These are phyloP conservation scores for Erodium moschatum DNA, from an alignment of 441 rosid genomes.

Conservation along the genomic window DNA sequence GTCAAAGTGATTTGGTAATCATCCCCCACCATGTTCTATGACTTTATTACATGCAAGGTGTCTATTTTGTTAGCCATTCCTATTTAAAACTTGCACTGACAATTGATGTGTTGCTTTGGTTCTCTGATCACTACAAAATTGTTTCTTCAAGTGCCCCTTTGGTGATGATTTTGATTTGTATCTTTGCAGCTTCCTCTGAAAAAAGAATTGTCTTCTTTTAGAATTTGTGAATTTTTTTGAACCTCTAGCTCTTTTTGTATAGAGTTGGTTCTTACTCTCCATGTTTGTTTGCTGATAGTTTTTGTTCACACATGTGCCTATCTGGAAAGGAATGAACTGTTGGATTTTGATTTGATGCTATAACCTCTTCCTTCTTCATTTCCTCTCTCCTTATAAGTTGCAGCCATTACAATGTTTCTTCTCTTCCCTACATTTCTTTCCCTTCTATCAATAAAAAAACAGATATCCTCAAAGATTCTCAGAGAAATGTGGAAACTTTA, in stretches of 20 bases:
- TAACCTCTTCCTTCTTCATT: constrained; percentile 8
- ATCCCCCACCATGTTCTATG: neutral
- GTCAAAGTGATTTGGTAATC: neutral
- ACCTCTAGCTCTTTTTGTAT: constrained; percentile 14
- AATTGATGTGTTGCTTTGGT: constrained; percentile 3
- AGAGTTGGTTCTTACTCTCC: constrained; percentile 15
- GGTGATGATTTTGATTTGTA: neutral
- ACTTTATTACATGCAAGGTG: neutral
- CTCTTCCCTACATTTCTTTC: constrained; percentile 7
- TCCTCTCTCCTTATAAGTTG: constrained; percentile 9
- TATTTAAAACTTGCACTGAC: constrained; percentile 6
- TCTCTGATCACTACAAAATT: neutral
- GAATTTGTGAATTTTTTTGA: neutral
- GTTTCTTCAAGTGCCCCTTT: neutral
- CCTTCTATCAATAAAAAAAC: constrained; percentile 12
- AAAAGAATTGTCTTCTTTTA: neutral
- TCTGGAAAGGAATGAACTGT: constrained; percentile 27
- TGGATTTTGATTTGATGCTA: constrained; percentile 20
- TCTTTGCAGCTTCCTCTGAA: neutral
- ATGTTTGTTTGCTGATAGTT: constrained; percentile 25
- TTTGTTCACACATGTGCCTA: constrained; percentile 17
- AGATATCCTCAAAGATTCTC: constrained; percentile 17
- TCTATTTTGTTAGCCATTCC: neutral
- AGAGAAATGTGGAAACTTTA: constrained; percentile 14
- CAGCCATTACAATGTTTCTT: constrained; percentile 18